Base-by-base conservation (phyloP, 2,329 filamentous ascomycete species). In the Fusarium robinianum region DNA sequence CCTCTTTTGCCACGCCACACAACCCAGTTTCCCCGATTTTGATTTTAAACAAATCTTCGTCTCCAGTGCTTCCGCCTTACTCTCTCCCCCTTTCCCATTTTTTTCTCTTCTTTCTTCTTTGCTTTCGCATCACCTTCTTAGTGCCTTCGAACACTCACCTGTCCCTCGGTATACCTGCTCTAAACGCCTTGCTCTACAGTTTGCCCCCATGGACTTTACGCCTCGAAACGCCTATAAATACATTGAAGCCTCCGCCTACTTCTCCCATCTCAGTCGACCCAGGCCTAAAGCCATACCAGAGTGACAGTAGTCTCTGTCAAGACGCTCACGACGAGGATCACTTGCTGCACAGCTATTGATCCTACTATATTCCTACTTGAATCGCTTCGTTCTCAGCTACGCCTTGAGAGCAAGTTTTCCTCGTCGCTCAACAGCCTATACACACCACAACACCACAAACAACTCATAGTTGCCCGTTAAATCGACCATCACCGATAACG, bases 151-250 rank as follows among this genome's bases (percentile, higher is more conserved):
- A 31, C 15, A 39, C 29, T 24, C 42, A 49, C 52, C 41, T 46
- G 52, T 51, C 46, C 41, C 42, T 35, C 40, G 35, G 36, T 19
- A 8, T 24, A 23, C 30, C 30, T 23, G 32, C 18, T 21, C 41
- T 18, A 17, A 19, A 40, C 41, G 27, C 22, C 19, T 23, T 17
- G 16, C 8, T 41, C 34, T 42, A 29, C 46, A 38, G 51, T 40
- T 53, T 45, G n/a, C 45, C 36, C 58, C 40, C 42, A 62, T 62
- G 59, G 57, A 62, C 51, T 59, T 59, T 58, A 56, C 57, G 51
- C 35, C 43, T 49, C 42, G 41, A 46, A 48, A 60, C 51, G 38
- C 45, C 38, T 57, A 51, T 30, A 52, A 55, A 58, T 39, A 31
- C 25, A 45, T 41, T 48, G 31, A 42, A 53, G 32, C 46, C 39